phyloP scores from a whole-genome alignment of 1,284 basidiomycete genomes.

The Sanghuangporus baumii region DNA sequence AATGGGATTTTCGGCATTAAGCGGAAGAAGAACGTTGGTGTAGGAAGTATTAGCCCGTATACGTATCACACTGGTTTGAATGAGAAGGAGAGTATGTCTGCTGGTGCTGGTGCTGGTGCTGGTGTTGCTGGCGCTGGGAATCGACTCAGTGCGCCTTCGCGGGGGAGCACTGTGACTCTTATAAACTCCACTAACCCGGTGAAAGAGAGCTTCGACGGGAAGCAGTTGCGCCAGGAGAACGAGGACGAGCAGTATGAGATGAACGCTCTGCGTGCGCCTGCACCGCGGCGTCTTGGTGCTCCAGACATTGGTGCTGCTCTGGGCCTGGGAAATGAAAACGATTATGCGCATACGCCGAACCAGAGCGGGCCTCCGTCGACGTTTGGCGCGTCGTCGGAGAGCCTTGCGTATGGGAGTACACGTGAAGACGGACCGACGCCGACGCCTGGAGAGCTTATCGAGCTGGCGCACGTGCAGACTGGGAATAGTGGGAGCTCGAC shows the following conservation, averaged over 20 bases:
- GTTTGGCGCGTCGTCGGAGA: not conserved
- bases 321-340: not conserved
- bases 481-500: not conserved
- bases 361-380: not conserved
- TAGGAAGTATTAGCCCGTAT: constrained; percentile 8
- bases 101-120: not conserved
- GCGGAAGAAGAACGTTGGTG: not conserved
- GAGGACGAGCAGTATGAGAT: constrained; percentile 1
- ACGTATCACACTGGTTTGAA: not conserved
- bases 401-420: not conserved
- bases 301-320: not conserved
- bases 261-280: not conserved
- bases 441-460: constrained; percentile 8
- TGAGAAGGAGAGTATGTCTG: not conserved
- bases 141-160: not conserved
- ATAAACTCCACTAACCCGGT: not conserved
- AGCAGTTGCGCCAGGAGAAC: not conserved
- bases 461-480: constrained; percentile 4
- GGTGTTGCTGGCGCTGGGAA: not conserved
- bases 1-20: constrained; percentile 46
- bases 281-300: not conserved
- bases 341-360: not conserved
- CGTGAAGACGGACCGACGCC: not conserved
- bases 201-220: not conserved
- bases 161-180: constrained; percentile 3